Evolutionary conservation across 2,329 filamentous ascomycete genomes (phyloP).

Genomic region (Phaeosphaeria sp.): DNA sequence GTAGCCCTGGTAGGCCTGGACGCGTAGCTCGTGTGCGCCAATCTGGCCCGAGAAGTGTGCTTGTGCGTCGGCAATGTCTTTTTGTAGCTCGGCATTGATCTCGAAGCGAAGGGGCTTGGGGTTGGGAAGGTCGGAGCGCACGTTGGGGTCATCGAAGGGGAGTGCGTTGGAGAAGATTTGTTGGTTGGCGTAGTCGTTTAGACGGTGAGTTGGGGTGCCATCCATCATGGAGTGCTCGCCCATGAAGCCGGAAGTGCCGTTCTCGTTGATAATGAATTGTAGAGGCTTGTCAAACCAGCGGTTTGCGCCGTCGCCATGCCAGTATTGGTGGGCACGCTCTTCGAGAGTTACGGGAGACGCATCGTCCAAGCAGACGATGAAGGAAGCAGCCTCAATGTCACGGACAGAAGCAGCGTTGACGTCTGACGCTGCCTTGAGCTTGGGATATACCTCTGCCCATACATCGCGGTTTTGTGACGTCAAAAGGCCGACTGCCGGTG

Average conservation of each 20-base stretch:
- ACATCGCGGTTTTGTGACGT: slow-evolving; percentile 93
- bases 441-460: slow-evolving; percentile 74
- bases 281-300: slow-evolving; percentile 98
- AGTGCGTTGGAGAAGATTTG: slow-evolving; percentile 94
- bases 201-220: slow-evolving; percentile 92
- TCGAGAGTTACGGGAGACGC: slow-evolving; percentile 89
- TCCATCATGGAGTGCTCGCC: slow-evolving; percentile 99
- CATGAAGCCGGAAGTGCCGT: slow-evolving; percentile 96
- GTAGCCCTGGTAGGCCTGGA: slow-evolving; percentile 96
- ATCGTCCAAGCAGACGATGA: slow-evolving; percentile 92
- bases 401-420: slow-evolving; percentile 80
- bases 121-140: slow-evolving; percentile 85
- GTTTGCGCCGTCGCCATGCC: slow-evolving; percentile 96
- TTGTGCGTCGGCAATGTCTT: slow-evolving; percentile 79
- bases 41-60: slow-evolving; percentile 84
- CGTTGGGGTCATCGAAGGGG: slow-evolving; percentile 77
- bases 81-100: slow-evolving; percentile 73
- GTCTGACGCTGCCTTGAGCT: slow-evolving; percentile 73
- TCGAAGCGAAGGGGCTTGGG: slow-evolving; percentile 80
- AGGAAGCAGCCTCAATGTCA: slow-evolving; percentile 86
- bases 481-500: slow-evolving; percentile 81
- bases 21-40: slow-evolving; percentile 84
- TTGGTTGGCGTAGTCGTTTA: slow-evolving; percentile 94
- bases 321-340: slow-evolving; percentile 95
- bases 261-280: slow-evolving; percentile 98